Percentiles rank a stretch among this genome's conserved stretches.
phyloP scores from a whole-genome alignment of 495 filamentous ascomycete species.

The Pyronema domesticum region DNA sequence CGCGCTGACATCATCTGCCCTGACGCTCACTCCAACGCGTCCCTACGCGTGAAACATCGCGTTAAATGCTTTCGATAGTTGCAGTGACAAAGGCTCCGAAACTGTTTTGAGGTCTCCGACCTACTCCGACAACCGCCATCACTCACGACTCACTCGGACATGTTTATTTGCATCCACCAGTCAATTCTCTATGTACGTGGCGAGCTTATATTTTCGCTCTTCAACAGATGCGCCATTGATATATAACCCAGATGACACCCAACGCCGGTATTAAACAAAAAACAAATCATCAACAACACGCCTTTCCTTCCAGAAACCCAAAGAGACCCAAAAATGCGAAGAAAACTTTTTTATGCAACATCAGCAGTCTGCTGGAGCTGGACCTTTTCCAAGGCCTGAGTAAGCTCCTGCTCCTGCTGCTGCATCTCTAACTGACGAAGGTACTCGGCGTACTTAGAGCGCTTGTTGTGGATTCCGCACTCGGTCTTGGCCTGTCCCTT shows the following conservation, averaged over 20 bases:
- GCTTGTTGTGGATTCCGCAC: slow-evolving; percentile 95
- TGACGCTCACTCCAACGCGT: too few relatives aligned
- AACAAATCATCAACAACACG: background rate
- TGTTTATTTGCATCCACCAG: background rate
- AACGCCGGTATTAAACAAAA: background rate
- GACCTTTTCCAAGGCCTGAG: slow-evolving; percentile 26
- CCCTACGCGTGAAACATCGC: too few relatives aligned
- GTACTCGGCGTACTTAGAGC: slow-evolving; percentile 76
- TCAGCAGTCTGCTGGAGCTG: slow-evolving; percentile 15
- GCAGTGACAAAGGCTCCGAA: too few relatives aligned
- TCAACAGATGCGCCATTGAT: background rate
- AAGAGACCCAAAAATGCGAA: background rate
- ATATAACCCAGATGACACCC: background rate
- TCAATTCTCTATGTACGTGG: background rate
- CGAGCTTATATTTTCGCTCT: background rate
- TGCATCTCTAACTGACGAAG: slow-evolving; percentile 56
- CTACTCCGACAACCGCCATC: background rate
- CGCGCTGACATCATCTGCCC: too few relatives aligned
- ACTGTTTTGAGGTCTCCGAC: too few relatives aligned
- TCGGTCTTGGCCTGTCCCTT: slow-evolving; percentile 89
- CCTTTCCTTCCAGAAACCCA: background rate
- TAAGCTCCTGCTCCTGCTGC: slow-evolving; percentile 44
- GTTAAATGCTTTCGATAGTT: too few relatives aligned
- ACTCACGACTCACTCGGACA: background rate
- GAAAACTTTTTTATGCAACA: background rate